Conservation (phyloP, 441 rosid genomes). For the Mallotus repandus region DNA sequence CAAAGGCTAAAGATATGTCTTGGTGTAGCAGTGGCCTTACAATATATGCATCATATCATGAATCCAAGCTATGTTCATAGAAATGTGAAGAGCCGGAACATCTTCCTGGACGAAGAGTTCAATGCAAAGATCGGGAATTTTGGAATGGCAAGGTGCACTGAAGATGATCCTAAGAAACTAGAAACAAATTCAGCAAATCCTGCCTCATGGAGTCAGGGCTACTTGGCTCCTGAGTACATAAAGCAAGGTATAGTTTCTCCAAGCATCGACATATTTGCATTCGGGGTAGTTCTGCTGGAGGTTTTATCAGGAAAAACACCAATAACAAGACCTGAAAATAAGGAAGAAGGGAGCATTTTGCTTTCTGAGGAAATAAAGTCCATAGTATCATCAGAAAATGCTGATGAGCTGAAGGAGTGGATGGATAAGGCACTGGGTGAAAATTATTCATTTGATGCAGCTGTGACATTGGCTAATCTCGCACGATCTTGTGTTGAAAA, state of each 20-base stretch:
- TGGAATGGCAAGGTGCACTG: slow-evolving; percentile 57
- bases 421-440: slow-evolving; percentile 79
- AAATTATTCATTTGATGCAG: slow-evolving; percentile 63
- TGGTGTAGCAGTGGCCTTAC: slow-evolving; percentile 79
- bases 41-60: slow-evolving; percentile 80
- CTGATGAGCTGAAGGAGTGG: slow-evolving; percentile 58
- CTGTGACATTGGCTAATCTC: slow-evolving; percentile 60
- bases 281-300: slow-evolving; percentile 72
- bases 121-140: slow-evolving; percentile 78
- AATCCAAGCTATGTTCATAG: slow-evolving; percentile 73
- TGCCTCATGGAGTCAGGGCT: slow-evolving; percentile 37
- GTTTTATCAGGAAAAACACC: slow-evolving; percentile 65
- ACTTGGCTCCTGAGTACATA: slow-evolving; percentile 59
- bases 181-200: slow-evolving; percentile 33
- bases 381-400: slow-evolving; percentile 39
- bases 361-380: slow-evolving; percentile 49
- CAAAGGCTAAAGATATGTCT: slow-evolving; percentile 87
- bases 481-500: slow-evolving; percentile 70
- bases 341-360: slow-evolving; percentile 39
- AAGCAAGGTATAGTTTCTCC: slow-evolving; percentile 49
- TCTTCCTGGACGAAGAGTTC: slow-evolving; percentile 88
- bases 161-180: slow-evolving; percentile 34
- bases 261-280: slow-evolving; percentile 65
- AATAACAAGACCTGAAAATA: slow-evolving; percentile 34
- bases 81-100: slow-evolving; percentile 67